These are phyloP conservation scores for Leptographium galeiforme DNA, from an alignment of 2,329 filamentous ascomycete genomes.

Conservation along the genomic window DNA sequence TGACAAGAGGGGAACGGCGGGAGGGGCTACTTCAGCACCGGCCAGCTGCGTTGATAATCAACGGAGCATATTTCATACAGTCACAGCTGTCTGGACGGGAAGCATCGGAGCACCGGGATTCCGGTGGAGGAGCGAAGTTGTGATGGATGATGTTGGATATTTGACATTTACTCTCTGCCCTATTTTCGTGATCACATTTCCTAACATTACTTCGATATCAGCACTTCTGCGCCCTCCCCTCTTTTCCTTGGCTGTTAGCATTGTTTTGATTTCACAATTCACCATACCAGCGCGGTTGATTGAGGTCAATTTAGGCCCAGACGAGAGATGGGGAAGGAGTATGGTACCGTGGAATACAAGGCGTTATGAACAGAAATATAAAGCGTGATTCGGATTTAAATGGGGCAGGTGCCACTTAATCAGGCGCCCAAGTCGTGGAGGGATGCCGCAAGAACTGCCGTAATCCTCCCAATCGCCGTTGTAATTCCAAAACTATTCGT, in stretches of 20 bases:
- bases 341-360: not conserved
- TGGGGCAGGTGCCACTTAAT: too few species aligned
- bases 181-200: not conserved
- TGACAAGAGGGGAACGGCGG: not conserved
- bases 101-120: not conserved
- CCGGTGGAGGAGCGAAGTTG: not conserved
- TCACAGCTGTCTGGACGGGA: conserved; percentile 5
- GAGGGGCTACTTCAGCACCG: not conserved
- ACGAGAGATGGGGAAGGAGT: not conserved
- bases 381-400: not conserved
- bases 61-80: not conserved
- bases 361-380: not conserved
- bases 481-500: not conserved
- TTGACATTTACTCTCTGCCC: not conserved
- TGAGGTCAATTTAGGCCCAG: not conserved
- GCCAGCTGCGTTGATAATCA: not conserved
- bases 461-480: too few species aligned
- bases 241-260: not conserved
- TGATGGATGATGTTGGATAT: not conserved
- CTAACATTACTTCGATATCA: not conserved
- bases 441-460: not conserved
- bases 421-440: not conserved
- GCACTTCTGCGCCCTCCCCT: not conserved
- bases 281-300: not conserved
- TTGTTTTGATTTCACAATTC: not conserved